Evolutionary conservation across 352 stramenopile genomes (phyloP).

Genomic region (Lagenidium giganteum): DNA sequence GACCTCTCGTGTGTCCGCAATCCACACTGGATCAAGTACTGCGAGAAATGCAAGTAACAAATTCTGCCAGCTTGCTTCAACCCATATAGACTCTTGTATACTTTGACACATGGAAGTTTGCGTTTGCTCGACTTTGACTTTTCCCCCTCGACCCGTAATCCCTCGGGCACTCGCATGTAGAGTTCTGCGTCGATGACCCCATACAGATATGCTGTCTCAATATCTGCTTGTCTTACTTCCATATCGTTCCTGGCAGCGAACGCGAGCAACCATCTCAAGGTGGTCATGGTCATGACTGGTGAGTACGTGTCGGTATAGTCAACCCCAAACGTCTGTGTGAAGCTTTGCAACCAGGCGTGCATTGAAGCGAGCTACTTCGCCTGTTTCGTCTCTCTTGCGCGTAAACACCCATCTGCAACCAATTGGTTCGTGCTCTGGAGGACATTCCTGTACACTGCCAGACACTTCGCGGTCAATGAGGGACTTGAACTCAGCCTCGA

Average conservation of each 20-base stretch:
- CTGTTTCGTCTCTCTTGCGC: conserved; percentile 4
- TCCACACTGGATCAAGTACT: no score
- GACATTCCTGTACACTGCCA: conserved; percentile 10
- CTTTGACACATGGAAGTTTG: conserved; percentile 4
- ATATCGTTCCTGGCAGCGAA: conserved; percentile 12
- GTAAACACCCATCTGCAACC: conserved; percentile 11
- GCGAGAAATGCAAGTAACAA: no score
- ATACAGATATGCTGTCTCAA: conserved; percentile 15
- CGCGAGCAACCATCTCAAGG: conserved; percentile 13
- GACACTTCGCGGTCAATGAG: conserved; percentile 15
- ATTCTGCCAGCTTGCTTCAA: no score
- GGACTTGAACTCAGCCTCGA: no score
- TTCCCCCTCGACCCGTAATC: conserved; percentile 16
- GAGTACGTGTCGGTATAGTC: conserved; percentile 18
- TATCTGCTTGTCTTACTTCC: conserved; percentile 13
- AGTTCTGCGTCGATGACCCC: conserved; percentile 13
- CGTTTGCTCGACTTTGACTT: no score
- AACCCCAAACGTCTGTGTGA: conserved; percentile 10
- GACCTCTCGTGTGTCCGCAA: no score
- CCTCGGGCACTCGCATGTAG: conserved; percentile 12
- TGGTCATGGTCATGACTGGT: conserved; percentile 17
- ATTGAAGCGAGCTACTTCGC: conserved; percentile 8
- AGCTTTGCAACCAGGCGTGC: conserved; percentile 12
- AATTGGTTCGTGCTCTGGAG: conserved; percentile 6
- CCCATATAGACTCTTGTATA: conserved; percentile 12